Conservation (phyloP, 2,329 filamentous ascomycete genomes). For the Aspergillus transmontanensis region DNA sequence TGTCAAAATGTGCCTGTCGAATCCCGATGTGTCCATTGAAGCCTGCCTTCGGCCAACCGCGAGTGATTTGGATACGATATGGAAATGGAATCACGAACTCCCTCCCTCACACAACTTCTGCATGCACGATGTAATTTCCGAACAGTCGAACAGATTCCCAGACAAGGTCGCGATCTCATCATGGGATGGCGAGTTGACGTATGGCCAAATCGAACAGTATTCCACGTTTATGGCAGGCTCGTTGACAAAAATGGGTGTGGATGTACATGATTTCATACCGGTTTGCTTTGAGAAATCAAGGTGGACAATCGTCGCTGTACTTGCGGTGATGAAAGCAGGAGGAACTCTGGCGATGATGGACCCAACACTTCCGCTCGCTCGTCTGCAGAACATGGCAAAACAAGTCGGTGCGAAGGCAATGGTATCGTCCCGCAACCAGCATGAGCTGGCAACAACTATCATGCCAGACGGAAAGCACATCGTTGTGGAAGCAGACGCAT, state of each 20-base stretch:
- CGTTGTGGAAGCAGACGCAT: slow-evolving; percentile 30
- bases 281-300: slow-evolving; percentile 39
- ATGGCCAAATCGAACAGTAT: slow-evolving; percentile 36
- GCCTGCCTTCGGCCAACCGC: slow-evolving; percentile 34
- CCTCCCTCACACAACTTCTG: slow-evolving; percentile 48
- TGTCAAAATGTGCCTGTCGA: slow-evolving; percentile 37
- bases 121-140: slow-evolving; percentile 51
- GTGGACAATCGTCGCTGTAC: slow-evolving; percentile 37
- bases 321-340: slow-evolving; percentile 37
- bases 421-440: slow-evolving; percentile 33
- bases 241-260: slow-evolving; percentile 30
- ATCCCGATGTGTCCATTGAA: slow-evolving; percentile 32
- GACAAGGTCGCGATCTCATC: slow-evolving; percentile 33
- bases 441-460: slow-evolving; percentile 29
- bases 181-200: slow-evolving; percentile 37
- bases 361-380: slow-evolving; percentile 35
- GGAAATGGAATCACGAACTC: slow-evolving; percentile 51
- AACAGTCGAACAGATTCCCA: slow-evolving; percentile 25
- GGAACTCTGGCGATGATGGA: slow-evolving; percentile 37
- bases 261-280: slow-evolving; percentile 30
- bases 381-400: slow-evolving; percentile 35
- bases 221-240: slow-evolving; percentile 32
- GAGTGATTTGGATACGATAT: slow-evolving; percentile 49
- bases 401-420: slow-evolving; percentile 34
- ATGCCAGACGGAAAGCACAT: slow-evolving; percentile 34